These are phyloP conservation scores for Chrysanthemum makinoi DNA, from an alignment of 129 eudicot genomes.

Conservation along the genomic window DNA sequence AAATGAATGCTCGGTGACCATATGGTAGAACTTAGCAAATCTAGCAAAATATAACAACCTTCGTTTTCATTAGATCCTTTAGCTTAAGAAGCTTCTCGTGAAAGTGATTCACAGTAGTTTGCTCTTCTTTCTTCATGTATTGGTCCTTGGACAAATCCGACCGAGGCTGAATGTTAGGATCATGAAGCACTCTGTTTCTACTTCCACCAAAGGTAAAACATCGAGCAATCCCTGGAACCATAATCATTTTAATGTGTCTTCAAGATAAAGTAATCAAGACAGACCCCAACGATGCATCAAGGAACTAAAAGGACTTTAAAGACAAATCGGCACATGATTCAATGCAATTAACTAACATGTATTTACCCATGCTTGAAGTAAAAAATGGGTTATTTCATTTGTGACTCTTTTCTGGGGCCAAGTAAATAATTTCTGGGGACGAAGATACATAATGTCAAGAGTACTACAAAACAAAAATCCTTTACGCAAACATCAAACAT, in stretches of 20 bases:
- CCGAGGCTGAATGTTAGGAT: constrained; percentile 74
- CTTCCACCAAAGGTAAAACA: constrained; percentile 98
- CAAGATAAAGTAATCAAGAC: too few relatives aligned
- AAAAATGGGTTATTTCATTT: too few relatives aligned
- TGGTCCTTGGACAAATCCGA: constrained; percentile 72
- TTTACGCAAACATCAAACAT: not conserved
- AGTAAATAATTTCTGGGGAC: not conserved
- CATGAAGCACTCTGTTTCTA: constrained; percentile 75
- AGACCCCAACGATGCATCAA: too few relatives aligned
- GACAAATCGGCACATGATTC: too few relatives aligned
- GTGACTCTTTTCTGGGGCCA: too few relatives aligned
- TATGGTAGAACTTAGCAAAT: not conserved
- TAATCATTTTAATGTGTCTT: not conserved
- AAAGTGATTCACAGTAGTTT: constrained; percentile 88
- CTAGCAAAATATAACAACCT: constrained; percentile 36
- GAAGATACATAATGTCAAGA: not conserved
- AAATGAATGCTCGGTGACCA: not conserved
- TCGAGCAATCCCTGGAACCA: constrained; percentile 75
- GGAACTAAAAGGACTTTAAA: too few relatives aligned
- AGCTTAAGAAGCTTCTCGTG: constrained; percentile 95
- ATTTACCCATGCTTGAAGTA: too few relatives aligned
- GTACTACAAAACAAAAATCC: not conserved
- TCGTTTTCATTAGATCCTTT: constrained; percentile 88
- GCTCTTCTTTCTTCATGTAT: constrained; percentile 82
- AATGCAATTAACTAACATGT: too few relatives aligned